Conservation (phyloP, 2,329 filamentous ascomycete genomes). For the Claviceps citrina region DNA sequence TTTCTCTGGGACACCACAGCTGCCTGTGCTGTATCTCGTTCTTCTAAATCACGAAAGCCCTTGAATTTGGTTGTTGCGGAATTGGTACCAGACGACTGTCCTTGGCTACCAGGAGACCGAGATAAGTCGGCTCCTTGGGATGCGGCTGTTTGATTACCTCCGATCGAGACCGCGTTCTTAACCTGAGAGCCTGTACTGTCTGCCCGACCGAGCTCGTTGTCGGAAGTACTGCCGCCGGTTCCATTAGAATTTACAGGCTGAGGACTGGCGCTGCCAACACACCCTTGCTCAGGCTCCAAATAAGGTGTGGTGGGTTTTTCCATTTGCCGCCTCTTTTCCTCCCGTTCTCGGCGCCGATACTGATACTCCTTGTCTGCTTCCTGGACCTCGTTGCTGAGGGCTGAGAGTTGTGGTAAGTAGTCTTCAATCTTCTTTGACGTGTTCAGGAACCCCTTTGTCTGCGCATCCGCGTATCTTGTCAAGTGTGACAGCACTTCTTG, state of each 20-base stretch:
- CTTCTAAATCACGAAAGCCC: slow-evolving; percentile 82
- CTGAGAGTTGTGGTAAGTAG: slow-evolving; percentile 78
- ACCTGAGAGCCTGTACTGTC: slow-evolving; percentile 61
- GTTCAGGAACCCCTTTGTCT: slow-evolving; percentile 67
- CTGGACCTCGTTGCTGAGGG: slow-evolving; percentile 73
- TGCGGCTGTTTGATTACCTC: slow-evolving; percentile 16
- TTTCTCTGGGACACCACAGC: slow-evolving; percentile 51
- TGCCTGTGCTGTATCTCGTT: slow-evolving; percentile 48
- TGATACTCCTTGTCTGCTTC: slow-evolving; percentile 95
- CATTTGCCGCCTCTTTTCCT: slow-evolving; percentile 78
- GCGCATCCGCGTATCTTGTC: slow-evolving; percentile 83
- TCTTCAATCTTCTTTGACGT: slow-evolving; percentile 78
- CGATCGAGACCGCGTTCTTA: slow-evolving; percentile 34
- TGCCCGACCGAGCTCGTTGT: slow-evolving; percentile 55
- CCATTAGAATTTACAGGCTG: slow-evolving; percentile 25
- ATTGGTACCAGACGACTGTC: slow-evolving; percentile 30
- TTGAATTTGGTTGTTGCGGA: slow-evolving; percentile 56
- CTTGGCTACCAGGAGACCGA: slow-evolving; percentile 41
- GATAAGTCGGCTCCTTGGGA: slow-evolving; percentile 29
- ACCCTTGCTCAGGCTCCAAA: slow-evolving; percentile 49
- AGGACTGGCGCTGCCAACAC: slow-evolving; percentile 22
- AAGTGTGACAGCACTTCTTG: slow-evolving; percentile 91
- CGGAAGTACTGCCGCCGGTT: slow-evolving; percentile 35
- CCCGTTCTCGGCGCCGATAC: slow-evolving; percentile 82
- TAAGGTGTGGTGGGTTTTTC: slow-evolving; percentile 74